Evolutionary conservation across 345 rosid genomes (phyloP).

Genomic region (Dipteronia dyeriana): DNA sequence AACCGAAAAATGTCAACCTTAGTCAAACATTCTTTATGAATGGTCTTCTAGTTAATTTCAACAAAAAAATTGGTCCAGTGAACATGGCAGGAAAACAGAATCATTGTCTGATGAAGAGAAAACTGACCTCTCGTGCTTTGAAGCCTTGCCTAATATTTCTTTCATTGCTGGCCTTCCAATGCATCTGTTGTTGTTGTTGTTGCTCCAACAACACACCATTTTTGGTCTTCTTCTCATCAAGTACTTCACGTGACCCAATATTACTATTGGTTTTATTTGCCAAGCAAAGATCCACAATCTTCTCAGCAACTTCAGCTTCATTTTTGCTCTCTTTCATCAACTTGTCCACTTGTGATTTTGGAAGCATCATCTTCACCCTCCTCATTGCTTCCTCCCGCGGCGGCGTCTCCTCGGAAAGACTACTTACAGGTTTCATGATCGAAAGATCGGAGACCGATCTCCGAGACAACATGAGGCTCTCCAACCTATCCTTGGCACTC

Average conservation of each 20-base stretch:
- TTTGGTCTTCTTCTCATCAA: neutral
- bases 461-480: conserved; percentile 73
- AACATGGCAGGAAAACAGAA: conserved; percentile 23
- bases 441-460: conserved; percentile 83
- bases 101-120: neutral
- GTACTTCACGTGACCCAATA: neutral
- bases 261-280: conserved; percentile 8
- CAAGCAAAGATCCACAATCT: conserved; percentile 63
- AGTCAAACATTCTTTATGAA: neutral
- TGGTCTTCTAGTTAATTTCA: neutral
- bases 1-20: neutral
- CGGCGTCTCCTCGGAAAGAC: conserved; percentile 6
- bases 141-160: conserved; percentile 26
- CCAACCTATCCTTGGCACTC: conserved; percentile 87
- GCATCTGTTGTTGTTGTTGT: conserved; percentile 20
- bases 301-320: conserved; percentile 62
- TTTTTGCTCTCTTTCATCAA: conserved; percentile 59
- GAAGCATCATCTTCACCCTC: conserved; percentile 68
- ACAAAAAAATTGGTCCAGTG: neutral
- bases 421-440: conserved; percentile 33
- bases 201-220: conserved; percentile 16
- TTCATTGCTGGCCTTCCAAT: conserved; percentile 36
- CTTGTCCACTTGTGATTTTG: conserved; percentile 70
- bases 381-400: conserved; percentile 28
- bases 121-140: conserved; percentile 60